Evolutionary conservation across 495 filamentous ascomycete genomes (phyloP), one percentile per base, ranked within the genome.

Genomic region (Tuber indicum): DNA sequence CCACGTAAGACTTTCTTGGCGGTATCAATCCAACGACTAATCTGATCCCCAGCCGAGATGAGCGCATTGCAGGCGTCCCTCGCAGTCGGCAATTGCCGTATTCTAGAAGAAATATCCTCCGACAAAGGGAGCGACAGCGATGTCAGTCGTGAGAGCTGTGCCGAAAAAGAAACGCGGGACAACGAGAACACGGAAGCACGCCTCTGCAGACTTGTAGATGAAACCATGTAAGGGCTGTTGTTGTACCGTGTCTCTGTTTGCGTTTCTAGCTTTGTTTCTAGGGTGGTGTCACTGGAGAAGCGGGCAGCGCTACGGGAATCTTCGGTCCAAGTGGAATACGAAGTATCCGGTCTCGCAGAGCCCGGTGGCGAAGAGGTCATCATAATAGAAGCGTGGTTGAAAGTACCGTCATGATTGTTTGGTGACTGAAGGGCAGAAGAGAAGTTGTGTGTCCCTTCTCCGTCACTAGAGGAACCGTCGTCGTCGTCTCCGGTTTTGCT

Each of bases 21-120:
- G 83, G 97, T 97, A 77, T 88, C 88, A 76, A 98, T 94, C 96
- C 96, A 98, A 75, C 90, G 90, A 70, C 91, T 89, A 72, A 99
- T 98, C 84, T 97, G 93, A 74, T 94, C 92, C 39, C 95, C 93
- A 16, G 94, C 92, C 72, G 89, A 89, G 76, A 91, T 90, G 75
- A 99, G 86, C 0, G 92, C 92, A 72, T 89, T 90, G 9, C 92
- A 89, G 8, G 94, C 96, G 14, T 89, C 89, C 62, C 91, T 90
- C 7, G 94, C 92, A 2, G 91, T 96, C 19, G 93, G 89, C 74
- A 97, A 94, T 7, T 91, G 90, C 10, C 91, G 89, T 71, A 99
- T 93, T 81, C 90, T 93, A 44, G 89, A 91, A 32, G 92, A 92
- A 21, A 99, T 86, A 19, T 91, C 90, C 23, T 89, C 87, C n/a